Conservation (phyloP, 352 stramenopile genomes). For the Pythium sukuiense region DNA sequence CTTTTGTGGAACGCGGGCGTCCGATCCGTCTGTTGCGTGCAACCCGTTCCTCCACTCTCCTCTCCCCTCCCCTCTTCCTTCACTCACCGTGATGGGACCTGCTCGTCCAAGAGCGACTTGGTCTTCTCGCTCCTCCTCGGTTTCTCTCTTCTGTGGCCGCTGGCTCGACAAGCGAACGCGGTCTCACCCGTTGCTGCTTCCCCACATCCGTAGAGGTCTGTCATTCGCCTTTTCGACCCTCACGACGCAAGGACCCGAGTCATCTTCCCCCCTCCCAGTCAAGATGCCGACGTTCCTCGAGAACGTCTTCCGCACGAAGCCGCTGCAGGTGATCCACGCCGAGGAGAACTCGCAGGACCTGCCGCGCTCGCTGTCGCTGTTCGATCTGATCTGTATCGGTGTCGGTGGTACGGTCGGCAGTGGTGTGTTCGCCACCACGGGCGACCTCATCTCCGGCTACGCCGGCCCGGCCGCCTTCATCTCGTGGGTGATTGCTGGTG, state of each 20-base stretch:
- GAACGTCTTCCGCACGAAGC: conserved; percentile 67
- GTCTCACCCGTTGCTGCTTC: background rate
- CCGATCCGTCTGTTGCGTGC: background rate
- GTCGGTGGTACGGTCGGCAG: conserved; percentile 90
- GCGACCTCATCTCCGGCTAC: conserved; percentile 64
- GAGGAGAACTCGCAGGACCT: conserved; percentile 70
- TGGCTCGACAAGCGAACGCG: background rate
- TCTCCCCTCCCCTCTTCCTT: background rate
- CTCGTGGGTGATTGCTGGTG: conserved; percentile 74
- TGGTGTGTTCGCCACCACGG: conserved; percentile 87
- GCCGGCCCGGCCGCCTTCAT: conserved; percentile 80
- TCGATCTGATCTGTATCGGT: conserved; percentile 89
- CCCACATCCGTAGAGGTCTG: background rate
- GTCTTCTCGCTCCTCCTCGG: background rate
- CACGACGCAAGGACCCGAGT: conserved; percentile 1
- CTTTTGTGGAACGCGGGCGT: background rate
- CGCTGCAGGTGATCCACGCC: conserved; percentile 64
- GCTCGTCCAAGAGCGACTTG: too few species aligned
- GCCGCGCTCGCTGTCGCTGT: conserved; percentile 66
- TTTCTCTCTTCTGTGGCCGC: background rate
- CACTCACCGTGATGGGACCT: background rate
- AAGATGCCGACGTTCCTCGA: conserved; percentile 36
- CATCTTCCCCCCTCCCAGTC: background rate
- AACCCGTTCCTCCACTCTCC: background rate
- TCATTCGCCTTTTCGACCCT: conserved; percentile 15